These are phyloP conservation scores for Paradendryphiella salina DNA, from an alignment of 2,329 filamentous ascomycete species.

Conservation along the genomic window DNA sequence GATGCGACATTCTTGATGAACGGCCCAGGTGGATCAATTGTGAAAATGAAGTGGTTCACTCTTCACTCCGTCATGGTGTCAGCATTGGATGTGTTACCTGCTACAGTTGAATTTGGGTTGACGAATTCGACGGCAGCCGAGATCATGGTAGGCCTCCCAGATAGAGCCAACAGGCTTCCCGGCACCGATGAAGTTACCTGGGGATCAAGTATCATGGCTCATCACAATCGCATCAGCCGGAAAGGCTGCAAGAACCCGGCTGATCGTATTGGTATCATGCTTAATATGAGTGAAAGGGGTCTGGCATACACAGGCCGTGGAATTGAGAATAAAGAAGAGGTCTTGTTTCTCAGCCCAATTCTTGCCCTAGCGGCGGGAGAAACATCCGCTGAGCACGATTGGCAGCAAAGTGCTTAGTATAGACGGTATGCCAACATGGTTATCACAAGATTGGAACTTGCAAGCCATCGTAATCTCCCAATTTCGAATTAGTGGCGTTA, in stretches of 20 bases:
- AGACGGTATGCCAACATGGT: constrained; percentile 10
- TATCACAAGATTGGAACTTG: background rate
- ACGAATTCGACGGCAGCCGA: background rate
- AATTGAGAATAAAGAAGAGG: constrained; percentile 6
- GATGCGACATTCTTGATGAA: constrained; percentile 23
- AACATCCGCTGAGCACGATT: constrained; percentile 15
- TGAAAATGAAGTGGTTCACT: constrained; percentile 20
- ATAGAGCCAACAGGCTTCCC: no score
- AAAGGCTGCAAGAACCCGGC: constrained; percentile 14
- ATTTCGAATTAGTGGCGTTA: constrained; percentile 4
- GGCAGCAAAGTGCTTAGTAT: background rate
- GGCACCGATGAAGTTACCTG: background rate
- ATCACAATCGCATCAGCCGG: constrained; percentile 8
- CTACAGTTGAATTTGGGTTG: background rate
- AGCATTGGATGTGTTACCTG: background rate
- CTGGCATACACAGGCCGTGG: constrained; percentile 16
- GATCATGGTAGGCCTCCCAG: background rate
- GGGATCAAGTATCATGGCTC: constrained; percentile 19
- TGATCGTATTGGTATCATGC: constrained; percentile 21
- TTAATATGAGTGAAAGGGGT: constrained; percentile 19
- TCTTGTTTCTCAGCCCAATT: constrained; percentile 11
- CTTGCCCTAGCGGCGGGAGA: constrained; percentile 21
- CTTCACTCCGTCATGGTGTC: constrained; percentile 8
- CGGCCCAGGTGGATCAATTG: constrained; percentile 10
- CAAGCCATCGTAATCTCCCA: constrained; percentile 6